Percentiles rank a stretch among this genome's conserved stretches.
These are phyloP conservation scores for Dendrobium officinale DNA, from an alignment of 106 monocot genomes.

Conservation along the genomic window DNA sequence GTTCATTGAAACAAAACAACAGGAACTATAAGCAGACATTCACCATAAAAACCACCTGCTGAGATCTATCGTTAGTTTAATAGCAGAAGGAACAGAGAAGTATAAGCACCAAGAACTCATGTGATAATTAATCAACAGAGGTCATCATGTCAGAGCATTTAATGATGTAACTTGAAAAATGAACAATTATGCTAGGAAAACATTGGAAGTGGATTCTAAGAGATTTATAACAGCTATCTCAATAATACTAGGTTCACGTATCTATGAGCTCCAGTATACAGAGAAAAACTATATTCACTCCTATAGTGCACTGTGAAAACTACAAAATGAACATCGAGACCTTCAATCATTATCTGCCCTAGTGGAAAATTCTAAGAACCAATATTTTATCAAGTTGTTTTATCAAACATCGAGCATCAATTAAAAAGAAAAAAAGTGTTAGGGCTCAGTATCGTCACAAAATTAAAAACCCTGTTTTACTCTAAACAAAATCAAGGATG, in stretches of 20 bases:
- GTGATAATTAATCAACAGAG: background rate
- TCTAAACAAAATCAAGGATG: background rate
- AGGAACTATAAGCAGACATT: background rate
- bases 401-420: background rate
- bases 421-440: background rate
- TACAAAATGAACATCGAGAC: background rate
- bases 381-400: background rate
- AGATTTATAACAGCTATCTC: background rate
- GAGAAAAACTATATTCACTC: background rate
- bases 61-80: background rate
- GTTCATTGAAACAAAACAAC: background rate
- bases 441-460: background rate
- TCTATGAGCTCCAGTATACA: background rate
- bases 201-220: background rate
- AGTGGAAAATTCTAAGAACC: background rate
- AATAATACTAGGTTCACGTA: background rate
- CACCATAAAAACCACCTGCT: background rate
- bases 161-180: background rate
- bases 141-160: background rate
- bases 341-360: background rate
- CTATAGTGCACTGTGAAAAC: background rate
- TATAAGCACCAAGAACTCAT: background rate
- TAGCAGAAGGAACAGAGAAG: background rate
- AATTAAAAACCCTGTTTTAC: background rate
- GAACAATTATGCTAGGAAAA: background rate